Evolutionary conservation across 495 filamentous ascomycete species (phyloP), one percentile per base, ranked within the genome.

Genomic region (Parachaetomium inaequale): DNA sequence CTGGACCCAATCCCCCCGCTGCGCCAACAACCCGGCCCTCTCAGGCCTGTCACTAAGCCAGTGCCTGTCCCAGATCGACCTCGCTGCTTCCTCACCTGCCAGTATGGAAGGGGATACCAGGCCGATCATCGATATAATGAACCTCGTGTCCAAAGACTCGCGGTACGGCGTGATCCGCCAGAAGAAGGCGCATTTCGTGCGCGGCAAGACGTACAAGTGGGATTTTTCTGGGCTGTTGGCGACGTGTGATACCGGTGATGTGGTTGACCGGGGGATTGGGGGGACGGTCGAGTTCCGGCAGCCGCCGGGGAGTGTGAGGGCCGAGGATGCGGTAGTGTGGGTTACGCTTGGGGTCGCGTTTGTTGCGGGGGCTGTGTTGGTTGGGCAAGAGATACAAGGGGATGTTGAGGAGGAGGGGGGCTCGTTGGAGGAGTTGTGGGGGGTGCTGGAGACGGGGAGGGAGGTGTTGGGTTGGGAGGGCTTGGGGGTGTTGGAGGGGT

Each of bases 131-230:
- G 62, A 68, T 50, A 42, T 23, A 6, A 58, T 74, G 57, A 74
- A 71, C 34, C 59, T 68, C 5, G 61, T 73, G 36, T 45, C 69
- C 3, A 47, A 53, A n/a, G 31, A 34, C 3, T 66, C 62, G 19
- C 42, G 42, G 42, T 46, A 61, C 61, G 10, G 61, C 12, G 36
- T 50, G 17, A 61, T 59, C 2, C 55, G 66, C 15, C 58, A 65
- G n/a, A 58, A 59, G 65, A 54, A 56, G 34, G 51, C 58, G 40
- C 63, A 71, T 23, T 71, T 69, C 49, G 45, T 74, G 7, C 40
- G 64, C 3, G 69, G 67, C 10, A 74, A 74, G 62, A 63, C 67
- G 55, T 74, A 68, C 62, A 74, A 70, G 66, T 74, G 71, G 71
- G 63, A 71, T 42, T 67, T 70, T 17, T 59, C 67, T 5, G 67